Evolutionary conservation across 148 eudicot species (phyloP).

Genomic region (Vaccinium macrocarpon): DNA sequence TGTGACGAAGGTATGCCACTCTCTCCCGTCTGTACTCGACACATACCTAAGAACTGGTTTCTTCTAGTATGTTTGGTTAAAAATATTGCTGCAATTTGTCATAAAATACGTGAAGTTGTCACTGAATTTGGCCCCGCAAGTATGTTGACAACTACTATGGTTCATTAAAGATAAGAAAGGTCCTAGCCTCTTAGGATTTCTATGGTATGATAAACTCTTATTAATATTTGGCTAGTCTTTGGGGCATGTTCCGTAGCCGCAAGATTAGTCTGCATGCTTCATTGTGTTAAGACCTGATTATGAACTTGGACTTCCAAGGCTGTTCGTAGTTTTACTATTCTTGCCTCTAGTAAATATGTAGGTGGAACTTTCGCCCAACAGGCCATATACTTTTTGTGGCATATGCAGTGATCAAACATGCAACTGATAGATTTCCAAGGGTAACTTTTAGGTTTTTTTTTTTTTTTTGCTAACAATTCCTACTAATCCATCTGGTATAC

Average conservation of each 20-base stretch:
- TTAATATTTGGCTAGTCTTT: background rate
- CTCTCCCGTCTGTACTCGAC: background rate
- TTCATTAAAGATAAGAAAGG: background rate
- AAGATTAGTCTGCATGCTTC: background rate
- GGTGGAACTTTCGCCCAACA: background rate
- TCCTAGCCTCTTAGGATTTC: background rate
- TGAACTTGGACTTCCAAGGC: slow-evolving; percentile 2
- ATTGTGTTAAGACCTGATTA: background rate
- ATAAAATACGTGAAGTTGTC: background rate
- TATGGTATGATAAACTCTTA: background rate
- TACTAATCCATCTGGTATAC: background rate
- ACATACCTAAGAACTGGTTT: background rate
- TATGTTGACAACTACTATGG: background rate
- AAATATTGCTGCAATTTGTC: background rate
- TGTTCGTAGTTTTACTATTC: background rate
- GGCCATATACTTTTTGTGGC: background rate
- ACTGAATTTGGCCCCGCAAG: background rate
- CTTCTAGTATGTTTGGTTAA: background rate
- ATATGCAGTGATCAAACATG: background rate
- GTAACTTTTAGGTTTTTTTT: background rate
- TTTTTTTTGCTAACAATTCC: background rate
- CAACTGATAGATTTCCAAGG: background rate
- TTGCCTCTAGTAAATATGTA: background rate
- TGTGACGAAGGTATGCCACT: slow-evolving; percentile 70
- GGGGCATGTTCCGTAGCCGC: background rate